Evolutionary conservation across 2,329 filamentous ascomycete genomes (phyloP).

Genomic region (Aspergillus terreus): DNA sequence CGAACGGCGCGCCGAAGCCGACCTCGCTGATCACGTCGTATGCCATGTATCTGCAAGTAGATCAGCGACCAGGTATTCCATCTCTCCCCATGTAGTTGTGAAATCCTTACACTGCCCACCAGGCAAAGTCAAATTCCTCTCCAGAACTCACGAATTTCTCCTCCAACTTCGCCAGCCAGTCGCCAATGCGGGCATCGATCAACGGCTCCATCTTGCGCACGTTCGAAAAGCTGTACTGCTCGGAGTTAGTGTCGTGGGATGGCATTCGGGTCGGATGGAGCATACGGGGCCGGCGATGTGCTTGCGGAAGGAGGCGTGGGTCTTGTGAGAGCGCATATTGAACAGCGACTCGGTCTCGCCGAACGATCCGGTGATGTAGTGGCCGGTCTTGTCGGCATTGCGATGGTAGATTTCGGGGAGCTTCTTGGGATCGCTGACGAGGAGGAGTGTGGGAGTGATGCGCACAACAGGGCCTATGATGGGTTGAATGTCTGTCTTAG

Average conservation of each 20-base stretch:
- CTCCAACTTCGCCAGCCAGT: constrained; percentile 51
- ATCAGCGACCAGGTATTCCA: not conserved
- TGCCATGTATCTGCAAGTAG: constrained; percentile 44
- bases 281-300: constrained; percentile 49
- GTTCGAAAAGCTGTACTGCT: constrained; percentile 52
- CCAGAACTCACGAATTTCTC: constrained; percentile 44
- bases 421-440: constrained; percentile 52
- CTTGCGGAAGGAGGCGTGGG: constrained; percentile 53
- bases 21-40: constrained; percentile 58
- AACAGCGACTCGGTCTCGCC: constrained; percentile 55
- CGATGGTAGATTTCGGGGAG: constrained; percentile 56
- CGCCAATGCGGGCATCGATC: constrained; percentile 48
- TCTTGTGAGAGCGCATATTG: constrained; percentile 53
- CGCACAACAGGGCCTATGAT: constrained; percentile 49
- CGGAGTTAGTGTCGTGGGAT: constrained; percentile 2
- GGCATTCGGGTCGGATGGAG: not conserved
- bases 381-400: constrained; percentile 54
- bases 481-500: not conserved
- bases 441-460: constrained; percentile 51
- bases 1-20: constrained; percentile 54
- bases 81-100: not conserved
- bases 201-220: constrained; percentile 58
- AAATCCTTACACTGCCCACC: constrained; percentile 48
- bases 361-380: constrained; percentile 58
- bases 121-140: constrained; percentile 51